Evolutionary conservation across 331 rosid genomes (phyloP).

Genomic region (Prunus yedoensis): DNA sequence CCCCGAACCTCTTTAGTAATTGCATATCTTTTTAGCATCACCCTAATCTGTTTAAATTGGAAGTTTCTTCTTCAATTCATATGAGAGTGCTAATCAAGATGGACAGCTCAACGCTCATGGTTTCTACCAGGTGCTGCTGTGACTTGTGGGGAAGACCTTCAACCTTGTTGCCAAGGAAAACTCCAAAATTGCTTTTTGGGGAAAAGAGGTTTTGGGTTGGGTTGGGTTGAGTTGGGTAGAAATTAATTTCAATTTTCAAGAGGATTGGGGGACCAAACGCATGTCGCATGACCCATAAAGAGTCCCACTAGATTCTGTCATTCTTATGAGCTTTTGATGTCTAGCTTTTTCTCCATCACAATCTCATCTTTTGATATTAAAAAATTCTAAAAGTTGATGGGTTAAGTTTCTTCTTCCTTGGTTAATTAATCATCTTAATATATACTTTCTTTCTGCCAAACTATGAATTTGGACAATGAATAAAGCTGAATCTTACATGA

Average conservation of each 20-base stretch:
- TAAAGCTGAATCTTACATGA: no score
- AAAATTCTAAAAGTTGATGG: slow-evolving; percentile 10
- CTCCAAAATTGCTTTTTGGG: slow-evolving; percentile 2
- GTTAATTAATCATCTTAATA: not conserved
- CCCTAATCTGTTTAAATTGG: slow-evolving; percentile 10
- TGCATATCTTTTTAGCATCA: not conserved
- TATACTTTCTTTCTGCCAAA: not conserved
- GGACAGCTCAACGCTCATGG: not conserved
- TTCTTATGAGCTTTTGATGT: not conserved
- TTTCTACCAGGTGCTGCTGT: not conserved
- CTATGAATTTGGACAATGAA: no score
- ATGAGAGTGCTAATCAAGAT: not conserved
- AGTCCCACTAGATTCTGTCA: slow-evolving; percentile 22
- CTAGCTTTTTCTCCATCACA: not conserved
- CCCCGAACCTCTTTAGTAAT: not conserved
- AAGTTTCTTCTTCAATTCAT: slow-evolving; percentile 8
- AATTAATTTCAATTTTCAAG: slow-evolving; percentile 2
- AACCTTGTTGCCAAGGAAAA: not conserved
- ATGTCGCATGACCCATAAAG: slow-evolving; percentile 4
- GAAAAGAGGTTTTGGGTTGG: not conserved
- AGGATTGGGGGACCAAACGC: slow-evolving; percentile 23
- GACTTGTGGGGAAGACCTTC: not conserved
- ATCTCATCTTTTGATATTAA: not conserved
- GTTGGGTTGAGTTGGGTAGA: not conserved
- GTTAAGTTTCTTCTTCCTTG: not conserved